Evolutionary conservation across 192 early-diverging fungal species (phyloP), one percentile per base, ranked within the genome.

Genomic region (Powellomyces hirtus): DNA sequence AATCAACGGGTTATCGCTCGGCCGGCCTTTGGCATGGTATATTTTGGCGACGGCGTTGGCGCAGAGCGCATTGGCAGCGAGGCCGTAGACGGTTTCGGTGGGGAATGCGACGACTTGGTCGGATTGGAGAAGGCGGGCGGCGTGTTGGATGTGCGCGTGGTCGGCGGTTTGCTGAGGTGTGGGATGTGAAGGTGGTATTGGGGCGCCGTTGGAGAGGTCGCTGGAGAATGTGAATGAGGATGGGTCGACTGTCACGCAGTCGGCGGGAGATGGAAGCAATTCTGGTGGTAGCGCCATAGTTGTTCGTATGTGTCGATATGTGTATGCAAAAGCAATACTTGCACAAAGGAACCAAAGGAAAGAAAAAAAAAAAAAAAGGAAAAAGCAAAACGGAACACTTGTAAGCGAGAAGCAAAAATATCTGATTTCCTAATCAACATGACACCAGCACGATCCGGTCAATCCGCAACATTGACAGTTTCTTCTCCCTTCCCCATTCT

Each of bases 71-170:
- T 96, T 94, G 58, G 93, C 91, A 7, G 90, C 97, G 29, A 99
- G 79, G 0, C 97, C 97, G 72, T 99, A 99, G 16, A 99, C 97
- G 4, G 97, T 99, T 68, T 99, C 97, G 4, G 97, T 98, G 1
- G 97, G 96, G 36, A 99, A 91, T 3, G 90, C 94, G 18, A 99
- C 86, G 30, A 86, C 84, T 31, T 87, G 74, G 56, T 85, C 85
- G 53, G 59, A 31, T 5, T 72, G 66, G 33, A 96, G 76, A 45
- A 89, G 72, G 52, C 75, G 26, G 1, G 80, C 79, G 2, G 92
- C 90, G 10, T 65, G n/a, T 16, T 58, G 52, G 24, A 72, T 64
- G 5, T 38, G 30, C 22, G 49, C 29, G 18, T 36, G 7, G 56
- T 72, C 69, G 11, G 30, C 26, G 50, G 24, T 14, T 24, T 38